phyloP scores from a whole-genome alignment of 352 stramenopile genomes.

The Globisporangium cylindrosporum region DNA sequence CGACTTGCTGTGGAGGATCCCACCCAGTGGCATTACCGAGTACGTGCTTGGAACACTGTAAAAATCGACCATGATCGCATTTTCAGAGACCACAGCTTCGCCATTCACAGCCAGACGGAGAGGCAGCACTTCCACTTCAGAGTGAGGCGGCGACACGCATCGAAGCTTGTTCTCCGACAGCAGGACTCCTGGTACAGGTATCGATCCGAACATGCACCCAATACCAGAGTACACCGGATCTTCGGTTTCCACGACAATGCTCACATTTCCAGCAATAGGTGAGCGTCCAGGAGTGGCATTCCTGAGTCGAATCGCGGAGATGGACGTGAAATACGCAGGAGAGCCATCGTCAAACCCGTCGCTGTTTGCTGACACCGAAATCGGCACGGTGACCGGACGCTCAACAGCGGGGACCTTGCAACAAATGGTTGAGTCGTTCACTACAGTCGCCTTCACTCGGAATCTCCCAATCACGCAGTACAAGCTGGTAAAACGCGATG shows the following conservation, averaged over 20 bases:
- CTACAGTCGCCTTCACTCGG: constrained; percentile 14
- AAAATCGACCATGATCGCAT: constrained; percentile 36
- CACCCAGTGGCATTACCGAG: constrained; percentile 25
- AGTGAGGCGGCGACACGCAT: constrained; percentile 33
- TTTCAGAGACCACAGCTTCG: constrained; percentile 28
- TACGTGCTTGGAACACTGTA: constrained; percentile 14
- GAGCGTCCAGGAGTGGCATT: constrained; percentile 3
- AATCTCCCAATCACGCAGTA: constrained; percentile 31
- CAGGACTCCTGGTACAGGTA: constrained; percentile 21
- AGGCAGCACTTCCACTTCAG: constrained; percentile 8
- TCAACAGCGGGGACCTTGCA: constrained; percentile 25
- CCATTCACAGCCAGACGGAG: constrained; percentile 28
- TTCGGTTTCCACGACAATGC: constrained; percentile 18
- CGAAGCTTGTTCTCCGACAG: constrained; percentile 14
- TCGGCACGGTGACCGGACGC: constrained; percentile 22
- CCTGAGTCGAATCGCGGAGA: constrained; percentile 11
- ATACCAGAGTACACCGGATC: constrained; percentile 20
- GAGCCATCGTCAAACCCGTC: background rate
- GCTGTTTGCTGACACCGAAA: constrained; percentile 18
- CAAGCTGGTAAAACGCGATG: constrained; percentile 4
- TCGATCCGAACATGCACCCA: constrained; percentile 35
- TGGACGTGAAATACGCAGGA: constrained; percentile 17
- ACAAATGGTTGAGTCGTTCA: constrained; percentile 25
- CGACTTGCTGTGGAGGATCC: constrained; percentile 32
- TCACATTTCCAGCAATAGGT: constrained; percentile 11